Evolutionary conservation across 768 basidiomycete species (phyloP), one percentile per base, ranked within the genome.

Genomic region (Rhodotorula toruloides): DNA sequence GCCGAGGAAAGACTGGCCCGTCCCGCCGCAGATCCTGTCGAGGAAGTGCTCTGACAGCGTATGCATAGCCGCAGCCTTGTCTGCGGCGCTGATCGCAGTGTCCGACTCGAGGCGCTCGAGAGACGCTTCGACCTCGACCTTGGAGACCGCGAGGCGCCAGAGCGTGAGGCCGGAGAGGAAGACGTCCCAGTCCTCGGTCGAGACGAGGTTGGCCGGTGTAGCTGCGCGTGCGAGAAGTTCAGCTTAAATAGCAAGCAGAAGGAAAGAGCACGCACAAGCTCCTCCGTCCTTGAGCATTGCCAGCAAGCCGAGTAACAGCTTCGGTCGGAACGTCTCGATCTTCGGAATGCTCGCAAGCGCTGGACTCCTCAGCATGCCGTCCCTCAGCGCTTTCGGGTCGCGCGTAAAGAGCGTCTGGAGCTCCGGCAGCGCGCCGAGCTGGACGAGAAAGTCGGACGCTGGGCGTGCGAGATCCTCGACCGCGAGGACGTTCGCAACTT

Each of bases 151-250:
- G 12, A 72, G 61, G 13, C 66, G 58, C 70, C 70, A 72, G 16
- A 72, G 46, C 11, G 66, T 68, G 25, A 72, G 49, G 13, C 70
- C 66, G 22, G 70, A 72, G 14, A 72, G 70, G 63, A 71, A 71
- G 39, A 62, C 13, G 44, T 71, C 70, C 62, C 58, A 64, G 42
- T 71, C 70, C 27, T 71, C 70, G 13, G 70, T 67, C 54, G 70
- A 71, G 13, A 56, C 53, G 29, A 71, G 57, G 25, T 37, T 67
- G 25, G 61, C 66, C 0, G 66, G 63, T 17, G 70, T 58, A 1
- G 59, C 70, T 71, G 42, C 34, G 13, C 2, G 16, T 47, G 11
- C 22, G 32, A 29, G 2, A 32, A 17, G 13, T 3, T 19, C 21
- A 11, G 25, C 32, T 16, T 19, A 31, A 3, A 34, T 2, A 8